Evolutionary conservation across 805 yeast species (phyloP).

Genomic region (Sungouiozyma intestinalis): DNA sequence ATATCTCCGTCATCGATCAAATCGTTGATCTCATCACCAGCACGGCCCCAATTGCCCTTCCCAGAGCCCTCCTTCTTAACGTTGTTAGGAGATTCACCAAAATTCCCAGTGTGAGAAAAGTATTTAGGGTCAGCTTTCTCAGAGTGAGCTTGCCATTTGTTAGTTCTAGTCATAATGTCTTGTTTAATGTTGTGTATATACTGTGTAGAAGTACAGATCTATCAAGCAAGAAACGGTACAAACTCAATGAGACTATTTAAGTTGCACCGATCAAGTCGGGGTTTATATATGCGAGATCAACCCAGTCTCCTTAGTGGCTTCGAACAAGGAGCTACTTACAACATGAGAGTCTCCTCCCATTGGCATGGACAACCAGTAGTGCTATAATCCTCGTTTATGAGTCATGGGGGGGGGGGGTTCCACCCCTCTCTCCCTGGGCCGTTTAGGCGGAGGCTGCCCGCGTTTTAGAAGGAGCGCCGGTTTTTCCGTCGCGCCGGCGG

Average conservation of each 20-base stretch:
- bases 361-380: no score
- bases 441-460: neutral
- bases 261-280: no score
- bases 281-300: no score
- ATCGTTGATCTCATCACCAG: constrained; percentile 67
- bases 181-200: no score
- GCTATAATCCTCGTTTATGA: constrained; percentile 3
- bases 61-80: constrained; percentile 83
- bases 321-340: no score
- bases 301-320: no score
- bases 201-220: no score
- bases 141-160: constrained; percentile 63
- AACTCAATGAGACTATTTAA: no score
- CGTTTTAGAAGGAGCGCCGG: neutral
- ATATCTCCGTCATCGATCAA: constrained; percentile 49
- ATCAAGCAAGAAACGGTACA: no score
- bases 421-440: neutral
- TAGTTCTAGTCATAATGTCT: constrained; percentile 66
- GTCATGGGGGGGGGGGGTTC: neutral
- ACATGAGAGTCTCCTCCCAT: no score
- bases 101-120: constrained; percentile 70
- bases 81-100: constrained; percentile 60
- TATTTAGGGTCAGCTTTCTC: constrained; percentile 49
- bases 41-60: constrained; percentile 76
- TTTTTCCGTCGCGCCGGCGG: no score